Conservation (phyloP, 306 rosid species). For the Cucurbita moschata region DNA sequence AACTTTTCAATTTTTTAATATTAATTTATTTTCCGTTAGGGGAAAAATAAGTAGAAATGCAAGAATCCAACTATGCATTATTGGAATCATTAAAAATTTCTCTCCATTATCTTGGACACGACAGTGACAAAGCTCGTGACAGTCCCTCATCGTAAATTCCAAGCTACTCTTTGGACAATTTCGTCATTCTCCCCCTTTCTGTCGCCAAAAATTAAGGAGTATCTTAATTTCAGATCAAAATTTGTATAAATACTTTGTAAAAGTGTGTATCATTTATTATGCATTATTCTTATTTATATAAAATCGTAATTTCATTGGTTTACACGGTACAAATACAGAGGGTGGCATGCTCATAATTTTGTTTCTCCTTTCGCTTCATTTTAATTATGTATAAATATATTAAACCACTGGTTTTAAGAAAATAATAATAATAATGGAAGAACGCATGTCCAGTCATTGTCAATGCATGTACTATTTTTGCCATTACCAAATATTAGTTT, state of each 20-base stretch:
- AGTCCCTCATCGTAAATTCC: slow-evolving; percentile 27
- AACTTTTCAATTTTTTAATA: neutral
- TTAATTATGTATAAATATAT: neutral
- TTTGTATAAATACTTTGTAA: neutral
- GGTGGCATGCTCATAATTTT: neutral
- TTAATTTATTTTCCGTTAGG: neutral
- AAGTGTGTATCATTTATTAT: neutral
- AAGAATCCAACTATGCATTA: slow-evolving; percentile 22
- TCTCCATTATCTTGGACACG: slow-evolving; percentile 21
- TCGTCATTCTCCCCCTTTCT: neutral
- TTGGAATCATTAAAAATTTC: slow-evolving; percentile 20
- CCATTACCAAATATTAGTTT: neutral
- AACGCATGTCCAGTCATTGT: neutral
- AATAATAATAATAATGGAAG: neutral
- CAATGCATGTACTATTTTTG: neutral
- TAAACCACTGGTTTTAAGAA: neutral
- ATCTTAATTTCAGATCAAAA: neutral
- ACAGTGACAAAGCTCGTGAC: slow-evolving; percentile 83
- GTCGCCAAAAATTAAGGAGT: neutral
- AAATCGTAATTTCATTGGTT: neutral
- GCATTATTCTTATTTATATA: neutral
- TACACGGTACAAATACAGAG: no score
- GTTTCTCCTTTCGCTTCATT: neutral
- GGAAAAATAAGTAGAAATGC: neutral
- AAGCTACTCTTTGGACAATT: neutral